Percentiles rank a stretch among this genome's conserved stretches.
Evolutionary conservation across 2,329 filamentous ascomycete genomes (phyloP).

Genomic region (Coleophoma crateriformis): DNA sequence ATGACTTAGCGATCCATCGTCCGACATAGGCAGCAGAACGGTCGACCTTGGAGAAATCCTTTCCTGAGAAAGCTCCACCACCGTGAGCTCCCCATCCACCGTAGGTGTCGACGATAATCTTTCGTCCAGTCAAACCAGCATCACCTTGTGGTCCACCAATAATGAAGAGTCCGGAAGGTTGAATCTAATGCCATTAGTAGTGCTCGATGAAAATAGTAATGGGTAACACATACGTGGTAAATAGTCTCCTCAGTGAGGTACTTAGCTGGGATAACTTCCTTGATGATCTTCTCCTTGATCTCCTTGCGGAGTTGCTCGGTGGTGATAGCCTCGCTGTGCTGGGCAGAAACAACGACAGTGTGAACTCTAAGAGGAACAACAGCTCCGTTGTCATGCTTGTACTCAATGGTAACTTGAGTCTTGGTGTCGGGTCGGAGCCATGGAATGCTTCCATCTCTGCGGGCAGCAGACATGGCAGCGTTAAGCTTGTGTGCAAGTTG

Average conservation of each 20-base stretch:
- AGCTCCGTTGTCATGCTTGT: constrained; percentile 91
- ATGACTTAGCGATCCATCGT: constrained; percentile 98
- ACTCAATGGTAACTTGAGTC: constrained; percentile 99
- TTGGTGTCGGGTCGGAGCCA: constrained; percentile 99
- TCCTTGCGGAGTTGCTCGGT: constrained; percentile 91
- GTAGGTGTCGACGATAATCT: constrained; percentile 99
- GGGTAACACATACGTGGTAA: constrained; percentile 69
- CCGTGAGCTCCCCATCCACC: constrained; percentile 99
- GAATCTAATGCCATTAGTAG: constrained; percentile 50
- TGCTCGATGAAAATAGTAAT: neutral
- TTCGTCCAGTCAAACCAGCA: constrained; percentile 95
- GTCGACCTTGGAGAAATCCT: constrained; percentile 99
- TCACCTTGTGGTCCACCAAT: constrained; percentile 99
- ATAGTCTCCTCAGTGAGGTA: constrained; percentile 90
- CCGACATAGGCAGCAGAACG: constrained; percentile 95
- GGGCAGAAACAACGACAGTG: constrained; percentile 94
- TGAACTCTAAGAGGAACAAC: constrained; percentile 90
- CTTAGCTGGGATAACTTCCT: constrained; percentile 86
- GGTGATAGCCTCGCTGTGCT: constrained; percentile 83
- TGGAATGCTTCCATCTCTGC: constrained; percentile 78
- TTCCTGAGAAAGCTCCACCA: constrained; percentile 99
- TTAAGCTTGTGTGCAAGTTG: constrained; percentile 97
- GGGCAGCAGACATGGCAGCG: constrained; percentile 84
- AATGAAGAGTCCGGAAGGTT: constrained; percentile 97
- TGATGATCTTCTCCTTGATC: constrained; percentile 96